Percentiles rank a stretch among this genome's conserved stretches.
Conservation (phyloP, 2,329 filamentous ascomycete species). For the Alternaria hordeiaustralica region DNA sequence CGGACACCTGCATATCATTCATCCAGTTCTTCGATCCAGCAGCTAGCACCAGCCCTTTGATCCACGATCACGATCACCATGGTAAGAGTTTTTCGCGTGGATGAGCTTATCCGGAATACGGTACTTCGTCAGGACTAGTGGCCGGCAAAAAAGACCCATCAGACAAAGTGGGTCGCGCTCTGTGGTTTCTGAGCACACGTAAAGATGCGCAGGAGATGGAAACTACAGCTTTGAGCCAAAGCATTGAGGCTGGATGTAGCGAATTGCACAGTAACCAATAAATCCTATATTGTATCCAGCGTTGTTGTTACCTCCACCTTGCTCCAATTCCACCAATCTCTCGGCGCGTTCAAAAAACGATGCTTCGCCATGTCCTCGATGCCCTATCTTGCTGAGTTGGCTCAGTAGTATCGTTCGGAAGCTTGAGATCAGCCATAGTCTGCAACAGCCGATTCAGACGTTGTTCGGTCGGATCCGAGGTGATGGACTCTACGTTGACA, state of each 20-base stretch:
- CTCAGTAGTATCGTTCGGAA: background rate
- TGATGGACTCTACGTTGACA: constrained; percentile 5
- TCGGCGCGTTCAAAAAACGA: background rate
- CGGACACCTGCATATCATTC: background rate
- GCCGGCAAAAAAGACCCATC: background rate
- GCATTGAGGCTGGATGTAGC: background rate
- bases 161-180: background rate
- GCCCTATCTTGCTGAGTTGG: background rate
- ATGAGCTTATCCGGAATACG: background rate
- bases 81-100: background rate
- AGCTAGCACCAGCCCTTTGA: background rate
- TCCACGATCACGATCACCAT: too few relatives aligned
- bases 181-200: background rate
- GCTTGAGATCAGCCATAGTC: background rate
- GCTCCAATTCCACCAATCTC: background rate
- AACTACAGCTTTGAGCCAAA: background rate
- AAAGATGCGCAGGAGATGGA: background rate
- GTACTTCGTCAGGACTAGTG: background rate
- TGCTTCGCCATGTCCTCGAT: constrained; percentile 3
- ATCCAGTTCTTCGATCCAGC: background rate
- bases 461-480: constrained; percentile 13
- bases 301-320: background rate
- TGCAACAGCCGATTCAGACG: background rate
- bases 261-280: background rate
- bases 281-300: background rate